Evolutionary conservation across 108 stramenopile genomes (phyloP), one percentile per base, ranked within the genome.

Genomic region (Schizochytrium sp.): DNA sequence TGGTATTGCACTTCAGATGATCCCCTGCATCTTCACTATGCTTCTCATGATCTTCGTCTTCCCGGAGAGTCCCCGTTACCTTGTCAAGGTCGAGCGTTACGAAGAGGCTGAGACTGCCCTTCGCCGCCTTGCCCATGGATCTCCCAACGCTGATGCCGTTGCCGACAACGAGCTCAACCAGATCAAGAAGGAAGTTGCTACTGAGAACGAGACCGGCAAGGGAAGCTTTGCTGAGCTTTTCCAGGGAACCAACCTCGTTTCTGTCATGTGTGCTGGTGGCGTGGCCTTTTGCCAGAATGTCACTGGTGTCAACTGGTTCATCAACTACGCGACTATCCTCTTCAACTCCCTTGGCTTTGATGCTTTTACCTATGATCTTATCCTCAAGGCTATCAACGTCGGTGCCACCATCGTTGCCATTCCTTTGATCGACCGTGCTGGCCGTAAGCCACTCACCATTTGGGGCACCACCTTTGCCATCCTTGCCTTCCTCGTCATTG

Each of bases 1-100:
- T 88, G 88, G 88, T 64, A 83, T 83, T 83, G 76, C 76, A 5
- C 76, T 83, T 40, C 76, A 83, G 76, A 55, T 47, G 50, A 83
- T 83, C 28, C 76, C 76, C 47, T 83, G 76, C 76, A 8, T 42
- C 53, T 55, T 83, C 28, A 83, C n/a, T 53, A 83, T 83, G 13
- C 45, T 83, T 38, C 10, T 83, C 17, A 55, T 53, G 38, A 5
- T 83, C 47, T 38, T 40, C 76, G 53, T 83, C 15, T 53, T 83
- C 15, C 76, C 76, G 15, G 76, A 83, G 2, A 55, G 50, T 40
- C 76, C 76, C n/a, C 76, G 76, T 42, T 83, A 40, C 28, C 53
- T 83, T 38, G 55, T 83, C 50, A 55, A 49, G 53, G 10, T 55
- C 0, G 76, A 53, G 50, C 76, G 76, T n/a, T 10, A 55, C 50